These are phyloP conservation scores for Colletotrichum sp. DNA, from an alignment of 2,329 filamentous ascomycete genomes.

Conservation along the genomic window DNA sequence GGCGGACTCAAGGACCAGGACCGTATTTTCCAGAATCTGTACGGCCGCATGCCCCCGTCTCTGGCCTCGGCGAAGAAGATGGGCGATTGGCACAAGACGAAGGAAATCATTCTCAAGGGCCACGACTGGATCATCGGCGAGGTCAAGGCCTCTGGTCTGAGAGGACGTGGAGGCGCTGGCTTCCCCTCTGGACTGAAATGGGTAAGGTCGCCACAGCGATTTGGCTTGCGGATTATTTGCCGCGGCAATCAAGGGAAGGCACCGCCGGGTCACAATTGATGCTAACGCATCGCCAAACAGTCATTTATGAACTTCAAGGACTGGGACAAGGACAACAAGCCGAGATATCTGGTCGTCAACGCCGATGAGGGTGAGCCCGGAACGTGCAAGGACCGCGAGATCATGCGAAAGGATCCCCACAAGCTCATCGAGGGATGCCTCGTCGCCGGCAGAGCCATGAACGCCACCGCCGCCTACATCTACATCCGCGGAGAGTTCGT, in stretches of 20 bases:
- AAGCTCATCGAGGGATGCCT: conserved; percentile 98
- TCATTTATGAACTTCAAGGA: conserved; percentile 99
- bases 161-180: conserved; percentile 95
- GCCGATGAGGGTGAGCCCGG: conserved; percentile 98
- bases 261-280: not conserved
- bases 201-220: conserved; percentile 60
- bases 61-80: conserved; percentile 96
- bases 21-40: conserved; percentile 98
- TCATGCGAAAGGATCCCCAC: conserved; percentile 99
- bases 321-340: conserved; percentile 97
- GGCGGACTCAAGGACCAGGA: conserved; percentile 95
- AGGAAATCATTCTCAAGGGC: conserved; percentile 96
- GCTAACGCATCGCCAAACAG: conserved; percentile 45
- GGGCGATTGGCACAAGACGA: conserved; percentile 99
- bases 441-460: conserved; percentile 96
- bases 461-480: conserved; percentile 97
- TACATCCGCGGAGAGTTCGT: conserved; percentile 99
- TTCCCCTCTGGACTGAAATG: conserved; percentile 99
- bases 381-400: conserved; percentile 99
- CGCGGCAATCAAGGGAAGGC: conserved; percentile 6
- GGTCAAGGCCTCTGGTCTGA: conserved; percentile 93
- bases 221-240: not conserved
- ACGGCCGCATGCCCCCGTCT: conserved; percentile 89
- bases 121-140: conserved; percentile 99
- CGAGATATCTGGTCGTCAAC: conserved; percentile 96